A percentile compares a stretch with the other conserved stretches of the same genome.
These are phyloP conservation scores for Sindora glabra DNA, from an alignment of 306 rosid genomes.

Conservation along the genomic window DNA sequence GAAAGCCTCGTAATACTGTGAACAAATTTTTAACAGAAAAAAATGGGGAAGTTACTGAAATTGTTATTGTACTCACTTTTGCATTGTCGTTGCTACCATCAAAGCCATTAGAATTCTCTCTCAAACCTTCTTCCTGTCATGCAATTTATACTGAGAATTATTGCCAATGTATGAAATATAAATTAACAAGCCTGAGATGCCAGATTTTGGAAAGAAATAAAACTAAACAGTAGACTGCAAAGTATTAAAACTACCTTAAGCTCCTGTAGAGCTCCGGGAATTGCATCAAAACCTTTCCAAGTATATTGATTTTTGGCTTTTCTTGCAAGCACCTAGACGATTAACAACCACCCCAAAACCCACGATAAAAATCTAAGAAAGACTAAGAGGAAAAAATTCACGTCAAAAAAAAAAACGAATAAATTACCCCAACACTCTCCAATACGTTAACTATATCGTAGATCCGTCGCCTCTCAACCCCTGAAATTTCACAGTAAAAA, in stretches of 20 bases:
- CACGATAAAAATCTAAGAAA: not conserved
- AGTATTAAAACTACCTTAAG: conserved; percentile 42
- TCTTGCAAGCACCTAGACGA: conserved; percentile 59
- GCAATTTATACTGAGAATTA: conserved; percentile 8
- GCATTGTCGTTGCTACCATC: conserved; percentile 30
- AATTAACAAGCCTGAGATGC: not conserved
- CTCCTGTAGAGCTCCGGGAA: conserved; percentile 47
- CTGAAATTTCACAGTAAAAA: conserved; percentile 14
- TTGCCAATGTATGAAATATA: not conserved
- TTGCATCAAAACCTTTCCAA: conserved; percentile 82
- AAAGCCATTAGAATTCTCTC: conserved; percentile 27
- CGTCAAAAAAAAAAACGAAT: not conserved
- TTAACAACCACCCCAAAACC: not conserved
- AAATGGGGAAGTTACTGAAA: not conserved
- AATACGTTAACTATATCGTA: conserved; percentile 86
- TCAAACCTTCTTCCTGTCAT: conserved; percentile 57
- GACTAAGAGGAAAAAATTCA: too few species aligned
- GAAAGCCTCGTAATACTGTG: not conserved
- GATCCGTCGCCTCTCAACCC: conserved; percentile 90
- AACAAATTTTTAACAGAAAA: not conserved
- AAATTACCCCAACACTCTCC: conserved; percentile 77
- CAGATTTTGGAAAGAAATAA: not conserved
- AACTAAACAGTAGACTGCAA: not conserved
- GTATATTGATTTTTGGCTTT: conserved; percentile 84
- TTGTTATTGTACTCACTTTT: conserved; percentile 28